phyloP scores from a whole-genome alignment of 345 rosid species.

The Garcia nutans region DNA sequence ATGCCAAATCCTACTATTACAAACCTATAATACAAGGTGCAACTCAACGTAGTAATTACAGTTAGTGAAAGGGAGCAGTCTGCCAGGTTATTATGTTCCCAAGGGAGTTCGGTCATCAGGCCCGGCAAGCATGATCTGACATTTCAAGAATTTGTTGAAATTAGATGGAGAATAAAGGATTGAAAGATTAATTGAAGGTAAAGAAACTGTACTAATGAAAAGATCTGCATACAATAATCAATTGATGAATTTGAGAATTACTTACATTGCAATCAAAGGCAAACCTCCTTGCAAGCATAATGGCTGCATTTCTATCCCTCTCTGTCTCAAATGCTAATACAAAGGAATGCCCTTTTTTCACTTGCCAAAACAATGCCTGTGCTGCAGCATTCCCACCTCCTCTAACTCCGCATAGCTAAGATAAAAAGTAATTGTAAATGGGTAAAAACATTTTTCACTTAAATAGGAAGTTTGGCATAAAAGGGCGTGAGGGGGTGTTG shows the following conservation, averaged over 20 bases:
- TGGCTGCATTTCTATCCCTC: constrained; percentile 85
- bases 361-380: constrained; percentile 93
- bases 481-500: background rate
- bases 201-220: background rate
- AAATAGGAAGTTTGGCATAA: background rate
- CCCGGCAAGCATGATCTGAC: constrained; percentile 58
- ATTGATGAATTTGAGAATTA: background rate
- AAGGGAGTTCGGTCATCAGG: constrained; percentile 55
- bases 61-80: constrained; percentile 15
- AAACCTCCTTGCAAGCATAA: constrained; percentile 91
- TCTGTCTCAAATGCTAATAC: constrained; percentile 85
- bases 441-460: background rate
- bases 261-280: constrained; percentile 97
- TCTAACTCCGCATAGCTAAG: constrained; percentile 91
- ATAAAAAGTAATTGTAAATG: background rate
- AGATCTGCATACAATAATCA: background rate
- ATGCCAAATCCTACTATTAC: constrained; percentile 30
- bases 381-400: constrained; percentile 98
- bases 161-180: background rate
- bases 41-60: constrained; percentile 43
- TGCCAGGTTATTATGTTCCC: constrained; percentile 25
- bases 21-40: constrained; percentile 38
- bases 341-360: constrained; percentile 64
- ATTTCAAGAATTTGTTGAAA: constrained; percentile 12
- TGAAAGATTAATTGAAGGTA: background rate